phyloP scores from a whole-genome alignment of 2,329 filamentous ascomycete species.

The Trichoderma citrinoviride region DNA sequence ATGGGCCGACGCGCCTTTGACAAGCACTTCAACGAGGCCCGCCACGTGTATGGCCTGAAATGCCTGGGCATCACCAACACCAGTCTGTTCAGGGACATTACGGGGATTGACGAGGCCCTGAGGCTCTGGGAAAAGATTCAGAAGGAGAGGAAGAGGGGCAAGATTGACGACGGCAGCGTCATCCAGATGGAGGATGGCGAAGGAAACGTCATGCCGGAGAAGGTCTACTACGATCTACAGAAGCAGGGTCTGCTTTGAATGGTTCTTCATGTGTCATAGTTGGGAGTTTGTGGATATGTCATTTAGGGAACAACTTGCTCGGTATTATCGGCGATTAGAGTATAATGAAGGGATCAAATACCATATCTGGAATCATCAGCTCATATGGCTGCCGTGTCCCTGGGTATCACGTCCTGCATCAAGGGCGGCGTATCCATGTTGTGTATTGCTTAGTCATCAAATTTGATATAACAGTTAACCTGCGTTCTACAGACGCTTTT shows the following conservation, averaged over 20 bases:
- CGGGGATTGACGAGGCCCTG: constrained; percentile 82
- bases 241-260: constrained; percentile 79
- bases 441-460: not conserved
- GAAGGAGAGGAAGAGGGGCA: constrained; percentile 74
- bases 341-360: not conserved
- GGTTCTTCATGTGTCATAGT: not conserved
- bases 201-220: constrained; percentile 98
- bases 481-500: not conserved
- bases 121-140: constrained; percentile 92
- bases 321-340: not conserved
- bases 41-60: constrained; percentile 90
- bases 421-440: not conserved
- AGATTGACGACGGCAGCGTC: constrained; percentile 73
- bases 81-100: constrained; percentile 90
- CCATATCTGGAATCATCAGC: not conserved
- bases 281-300: not conserved
- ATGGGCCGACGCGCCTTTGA: constrained; percentile 95
- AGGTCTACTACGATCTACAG: constrained; percentile 93
- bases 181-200: constrained; percentile 98
- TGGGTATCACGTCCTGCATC: not conserved
- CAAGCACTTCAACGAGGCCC: constrained; percentile 94
- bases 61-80: constrained; percentile 92
- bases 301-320: not conserved
- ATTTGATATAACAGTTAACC: not conserved
- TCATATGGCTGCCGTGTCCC: not conserved